Base-by-base conservation (phyloP, 805 yeast species). In the Lipomyces kockii region DNA sequence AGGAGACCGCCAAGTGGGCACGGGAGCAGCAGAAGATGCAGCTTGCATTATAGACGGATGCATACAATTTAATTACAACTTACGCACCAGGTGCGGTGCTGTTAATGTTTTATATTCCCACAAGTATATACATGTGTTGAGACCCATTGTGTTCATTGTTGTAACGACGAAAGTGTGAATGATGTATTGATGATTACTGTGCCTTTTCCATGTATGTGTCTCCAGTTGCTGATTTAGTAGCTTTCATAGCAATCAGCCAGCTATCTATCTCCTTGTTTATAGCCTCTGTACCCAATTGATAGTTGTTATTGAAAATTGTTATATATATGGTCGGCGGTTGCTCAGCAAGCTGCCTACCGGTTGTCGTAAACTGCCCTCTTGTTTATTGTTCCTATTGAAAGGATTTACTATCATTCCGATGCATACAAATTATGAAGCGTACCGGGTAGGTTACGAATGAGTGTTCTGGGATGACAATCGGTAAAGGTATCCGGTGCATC, bases 1-100 rank as follows among this genome's bases (percentile, higher is more conserved):
- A 86, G 77, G 95, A 90, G 75, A 91, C 97, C n/a, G 98, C 98
- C 8, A 86, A 93, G 80, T 95, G 98, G 98, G 98, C 99, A 17
- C 86, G 95, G 73, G 97, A 90, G 75, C 97, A 89, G 72, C 75
- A 63, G 66, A 74, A 81, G 85, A 75, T 86, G 86, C 76, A 66
- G 69, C 69, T 62, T 73, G 75, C 73, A 63, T 73, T 70, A 77
- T 78, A 22, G 55, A 25, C 55, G 55, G 14, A 52, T 52, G 55
- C 49, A 43, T 43, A 43, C 43, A 37, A 14, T 12, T 37, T n/a
- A 43, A 17, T n/a, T 17, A 43, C 22, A 43, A n/a, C 7, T n/a
- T 43, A 43, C n/a, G 22, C 22, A 43, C 49, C 49, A 17, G 3
- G 49, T 43, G 22, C 22, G 9, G 22, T 43, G 22, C 49, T n/a